Base-by-base conservation (phyloP, 2,329 filamentous ascomycete genomes). In the Thelonectria olida region DNA sequence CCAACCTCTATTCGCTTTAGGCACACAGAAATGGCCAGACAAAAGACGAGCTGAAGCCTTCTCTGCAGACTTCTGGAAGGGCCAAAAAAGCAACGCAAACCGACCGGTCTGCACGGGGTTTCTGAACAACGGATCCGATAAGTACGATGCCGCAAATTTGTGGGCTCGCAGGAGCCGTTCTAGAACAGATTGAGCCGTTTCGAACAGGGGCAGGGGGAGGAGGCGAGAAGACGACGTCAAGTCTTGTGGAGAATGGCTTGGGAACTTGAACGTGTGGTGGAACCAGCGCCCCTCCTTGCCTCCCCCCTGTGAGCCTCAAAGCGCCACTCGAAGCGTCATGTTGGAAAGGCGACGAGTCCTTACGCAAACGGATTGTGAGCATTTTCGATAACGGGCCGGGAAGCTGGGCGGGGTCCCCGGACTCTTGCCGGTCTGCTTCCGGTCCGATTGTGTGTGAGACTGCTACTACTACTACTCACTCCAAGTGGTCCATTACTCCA, bases 191-290 rank as follows among this genome's bases (percentile, higher is more conserved):
- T 50, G 31, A 58, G 67, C 41, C 39, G 61, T 65, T 64, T 61
- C 57, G 49, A 34, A 34, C 59, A 66, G 66, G 55, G 61, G 52
- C 59, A 66, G 66, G 55, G 58, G 52, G 57, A 54, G 20, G 34
- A 39, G 36, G 22, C 63, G 22, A 52, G 22, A 53, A 42, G 65
- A 66, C 63, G 69, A 64, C 65, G 67, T 66, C 67, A 68, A 62
- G 20, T 39, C 36, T 27, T 51, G 42, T 51, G 49, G 44, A 23
- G 38, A 23, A 23, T 23, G 31, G 31, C 12, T 15, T 34, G 13
- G 31, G 4, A 15, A 4, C 31, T 34, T 34, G 31, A 34, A 34
- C 31, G 7, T 12, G n/a, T 45, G 41, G 54, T 51, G 64, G 67
- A 51, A 45, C 47, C n/a, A n/a, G n/a, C n/a, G n/a, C n/a, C n/a